Percentiles rank a stretch among this genome's conserved stretches.
Conservation (phyloP, 169 alveolate species). For the Neospora caninum region DNA sequence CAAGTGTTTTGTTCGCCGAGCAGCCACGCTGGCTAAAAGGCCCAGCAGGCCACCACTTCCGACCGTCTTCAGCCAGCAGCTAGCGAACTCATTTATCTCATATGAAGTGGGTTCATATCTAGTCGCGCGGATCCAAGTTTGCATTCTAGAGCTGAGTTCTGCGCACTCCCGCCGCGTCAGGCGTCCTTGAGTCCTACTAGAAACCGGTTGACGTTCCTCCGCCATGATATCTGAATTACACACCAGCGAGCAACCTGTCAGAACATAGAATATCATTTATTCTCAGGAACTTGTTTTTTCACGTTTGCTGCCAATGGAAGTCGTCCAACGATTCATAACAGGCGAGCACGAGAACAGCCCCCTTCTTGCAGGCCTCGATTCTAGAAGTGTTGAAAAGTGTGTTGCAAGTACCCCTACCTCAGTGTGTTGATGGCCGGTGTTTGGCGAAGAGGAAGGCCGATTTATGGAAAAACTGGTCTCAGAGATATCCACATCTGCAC, state of each 20-base stretch:
- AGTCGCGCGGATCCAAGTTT: neutral
- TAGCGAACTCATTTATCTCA: neutral
- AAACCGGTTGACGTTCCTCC: neutral
- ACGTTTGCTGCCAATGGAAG: too few relatives aligned
- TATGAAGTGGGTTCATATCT: neutral
- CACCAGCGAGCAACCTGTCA: neutral
- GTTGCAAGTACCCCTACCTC: too few relatives aligned
- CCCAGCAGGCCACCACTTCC: neutral
- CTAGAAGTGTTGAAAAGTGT: too few relatives aligned
- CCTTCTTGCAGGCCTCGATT: too few relatives aligned
- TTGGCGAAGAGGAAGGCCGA: too few relatives aligned
- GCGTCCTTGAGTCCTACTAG: neutral
- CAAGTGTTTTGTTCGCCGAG: neutral
- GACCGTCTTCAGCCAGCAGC: neutral
- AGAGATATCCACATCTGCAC: too few relatives aligned
- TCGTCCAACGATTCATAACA: too few relatives aligned
- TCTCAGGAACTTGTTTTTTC: too few relatives aligned
- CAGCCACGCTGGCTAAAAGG: neutral
- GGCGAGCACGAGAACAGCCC: too few relatives aligned
- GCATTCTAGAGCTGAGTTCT: neutral
- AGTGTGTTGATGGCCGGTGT: too few relatives aligned
- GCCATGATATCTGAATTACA: neutral
- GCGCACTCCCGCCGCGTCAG: conserved; percentile 7
- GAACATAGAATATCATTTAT: neutral
- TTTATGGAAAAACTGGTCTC: too few relatives aligned